These are phyloP conservation scores for Trichoderma gracile DNA, from an alignment of 2,329 filamentous ascomycete species.

Conservation along the genomic window DNA sequence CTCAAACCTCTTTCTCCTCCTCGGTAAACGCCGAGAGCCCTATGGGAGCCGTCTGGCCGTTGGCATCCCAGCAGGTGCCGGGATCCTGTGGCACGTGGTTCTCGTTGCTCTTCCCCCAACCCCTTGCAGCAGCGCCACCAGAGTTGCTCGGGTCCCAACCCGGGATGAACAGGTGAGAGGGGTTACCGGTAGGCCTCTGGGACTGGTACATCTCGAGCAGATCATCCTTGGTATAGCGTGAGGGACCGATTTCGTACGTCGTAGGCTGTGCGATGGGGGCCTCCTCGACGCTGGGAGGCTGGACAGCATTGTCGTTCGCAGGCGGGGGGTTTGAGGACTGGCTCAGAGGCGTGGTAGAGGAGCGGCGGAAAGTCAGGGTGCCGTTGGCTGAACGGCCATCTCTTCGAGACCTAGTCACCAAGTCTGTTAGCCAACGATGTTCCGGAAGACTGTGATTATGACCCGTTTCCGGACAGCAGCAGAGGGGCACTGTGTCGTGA, in stretches of 20 bases:
- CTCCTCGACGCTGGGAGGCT: constrained; percentile 40
- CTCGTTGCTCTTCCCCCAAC: constrained; percentile 79
- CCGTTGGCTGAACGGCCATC: constrained; percentile 61
- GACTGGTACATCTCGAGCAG: constrained; percentile 70
- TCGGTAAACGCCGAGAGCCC: constrained; percentile 68
- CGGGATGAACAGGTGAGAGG: constrained; percentile 67
- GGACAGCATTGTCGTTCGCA: constrained; percentile 43
- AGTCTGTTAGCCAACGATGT: constrained; percentile 26
- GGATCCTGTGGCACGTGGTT: constrained; percentile 74
- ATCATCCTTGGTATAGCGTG: constrained; percentile 76
- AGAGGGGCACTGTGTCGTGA: constrained; percentile 14
- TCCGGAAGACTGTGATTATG: neutral
- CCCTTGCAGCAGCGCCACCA: constrained; percentile 62
- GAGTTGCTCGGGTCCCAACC: constrained; percentile 77
- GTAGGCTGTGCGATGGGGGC: constrained; percentile 39
- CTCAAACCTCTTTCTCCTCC: constrained; percentile 60
- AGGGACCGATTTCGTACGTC: constrained; percentile 44
- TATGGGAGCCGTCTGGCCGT: constrained; percentile 69
- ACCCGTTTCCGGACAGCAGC: constrained; percentile 14
- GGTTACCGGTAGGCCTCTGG: constrained; percentile 52
- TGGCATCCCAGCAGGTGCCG: constrained; percentile 87
- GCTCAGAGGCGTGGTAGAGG: constrained; percentile 58
- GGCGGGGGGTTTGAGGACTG: constrained; percentile 43
- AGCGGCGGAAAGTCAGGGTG: constrained; percentile 64
- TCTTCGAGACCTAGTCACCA: constrained; percentile 54